phyloP scores from a whole-genome alignment of 495 filamentous ascomycete species.

The Xylaria longipes region DNA sequence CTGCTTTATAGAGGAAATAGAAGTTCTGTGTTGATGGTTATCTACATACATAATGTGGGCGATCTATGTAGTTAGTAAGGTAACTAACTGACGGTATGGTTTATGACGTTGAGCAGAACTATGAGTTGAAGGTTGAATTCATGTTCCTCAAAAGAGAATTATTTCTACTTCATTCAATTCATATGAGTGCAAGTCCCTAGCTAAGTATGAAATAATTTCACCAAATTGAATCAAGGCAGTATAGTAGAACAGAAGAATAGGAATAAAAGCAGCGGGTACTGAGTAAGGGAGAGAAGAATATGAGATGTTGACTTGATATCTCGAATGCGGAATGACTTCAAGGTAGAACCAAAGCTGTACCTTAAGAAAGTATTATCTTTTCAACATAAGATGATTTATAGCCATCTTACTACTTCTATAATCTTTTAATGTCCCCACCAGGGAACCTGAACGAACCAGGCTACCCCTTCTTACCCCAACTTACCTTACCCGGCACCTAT shows the following conservation, averaged over 20 bases:
- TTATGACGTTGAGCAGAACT: not conserved
- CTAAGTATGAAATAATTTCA: not conserved
- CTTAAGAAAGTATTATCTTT: too few relatives aligned
- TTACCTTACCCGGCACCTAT: not conserved
- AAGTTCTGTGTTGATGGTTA: not conserved
- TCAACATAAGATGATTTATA: not conserved
- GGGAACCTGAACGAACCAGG: not conserved
- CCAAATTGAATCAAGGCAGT: not conserved
- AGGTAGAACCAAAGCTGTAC: too few relatives aligned
- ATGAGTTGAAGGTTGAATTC: not conserved
- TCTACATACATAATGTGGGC: not conserved
- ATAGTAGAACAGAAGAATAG: too few relatives aligned
- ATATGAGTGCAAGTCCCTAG: not conserved
- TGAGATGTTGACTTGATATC: not conserved
- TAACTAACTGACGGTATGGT: not conserved
- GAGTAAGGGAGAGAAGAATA: not conserved
- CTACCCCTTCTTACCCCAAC: constrained; percentile 13
- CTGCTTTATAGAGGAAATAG: not conserved
- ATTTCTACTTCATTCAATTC: not conserved
- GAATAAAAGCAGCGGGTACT: too few relatives aligned
- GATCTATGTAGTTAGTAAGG: not conserved
- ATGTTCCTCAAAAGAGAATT: not conserved
- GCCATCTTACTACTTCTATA: not conserved
- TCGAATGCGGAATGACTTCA: not conserved
- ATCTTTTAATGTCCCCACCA: not conserved